Percentiles rank a stretch among this genome's conserved stretches.
Evolutionary conservation across 2,329 filamentous ascomycete genomes (phyloP).

Genomic region (Acarospora socialis): DNA sequence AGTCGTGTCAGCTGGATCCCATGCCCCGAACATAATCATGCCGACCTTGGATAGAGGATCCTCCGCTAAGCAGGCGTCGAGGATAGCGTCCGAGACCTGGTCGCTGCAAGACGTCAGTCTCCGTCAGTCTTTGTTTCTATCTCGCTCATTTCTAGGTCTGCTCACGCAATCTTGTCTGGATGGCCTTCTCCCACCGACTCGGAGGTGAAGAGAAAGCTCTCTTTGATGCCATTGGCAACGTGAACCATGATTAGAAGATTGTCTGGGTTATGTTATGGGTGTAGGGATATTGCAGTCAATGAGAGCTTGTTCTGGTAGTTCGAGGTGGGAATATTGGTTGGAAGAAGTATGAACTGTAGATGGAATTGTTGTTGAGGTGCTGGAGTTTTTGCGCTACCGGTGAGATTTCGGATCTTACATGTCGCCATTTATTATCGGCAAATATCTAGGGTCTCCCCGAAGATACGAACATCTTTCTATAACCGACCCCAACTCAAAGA

Average conservation of each 20-base stretch:
- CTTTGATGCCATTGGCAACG: constrained; percentile 31
- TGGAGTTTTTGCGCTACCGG: no score
- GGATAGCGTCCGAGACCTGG: constrained; percentile 94
- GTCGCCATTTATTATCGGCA: no score
- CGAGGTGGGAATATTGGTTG: no score
- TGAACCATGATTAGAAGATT: no score
- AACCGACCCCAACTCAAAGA: no score
- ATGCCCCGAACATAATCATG: constrained; percentile 6
- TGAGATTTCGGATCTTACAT: no score
- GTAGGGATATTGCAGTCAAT: no score
- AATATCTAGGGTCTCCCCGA: no score
- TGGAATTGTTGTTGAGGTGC: no score
- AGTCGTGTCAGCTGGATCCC: constrained; percentile 5
- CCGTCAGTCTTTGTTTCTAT: neutral
- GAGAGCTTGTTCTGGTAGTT: no score
- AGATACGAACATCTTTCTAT: no score
- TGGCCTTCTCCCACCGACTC: constrained; percentile 84
- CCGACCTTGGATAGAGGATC: constrained; percentile 85
- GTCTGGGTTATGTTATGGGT: constrained; percentile 17
- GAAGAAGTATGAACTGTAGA: no score
- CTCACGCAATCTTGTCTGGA: constrained; percentile 83
- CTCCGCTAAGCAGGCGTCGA: constrained; percentile 90
- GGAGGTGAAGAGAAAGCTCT: constrained; percentile 78
- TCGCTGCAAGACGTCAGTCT: constrained; percentile 38
- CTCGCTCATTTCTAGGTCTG: constrained; percentile 14